Percentiles rank a stretch among this genome's conserved stretches.
These are phyloP conservation scores for Apiotrichum brassicae DNA, from an alignment of 1,284 basidiomycete species.

Conservation along the genomic window DNA sequence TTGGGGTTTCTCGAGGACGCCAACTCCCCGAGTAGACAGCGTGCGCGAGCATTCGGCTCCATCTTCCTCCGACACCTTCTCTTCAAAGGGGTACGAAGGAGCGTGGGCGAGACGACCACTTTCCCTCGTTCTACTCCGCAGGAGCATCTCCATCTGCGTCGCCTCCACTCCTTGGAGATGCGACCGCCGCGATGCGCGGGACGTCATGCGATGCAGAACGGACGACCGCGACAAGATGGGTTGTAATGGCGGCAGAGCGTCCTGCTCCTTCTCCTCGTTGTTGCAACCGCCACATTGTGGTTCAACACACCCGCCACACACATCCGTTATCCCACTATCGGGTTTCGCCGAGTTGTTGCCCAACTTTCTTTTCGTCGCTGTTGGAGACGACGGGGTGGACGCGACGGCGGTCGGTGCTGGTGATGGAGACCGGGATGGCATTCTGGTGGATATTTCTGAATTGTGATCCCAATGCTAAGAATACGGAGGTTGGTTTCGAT, in stretches of 20 bases:
- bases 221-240: neutral
- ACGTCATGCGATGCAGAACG: neutral
- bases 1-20: conserved; percentile 8
- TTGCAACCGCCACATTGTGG: neutral
- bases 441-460: too few species aligned
- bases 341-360: neutral
- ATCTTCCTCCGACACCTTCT: neutral
- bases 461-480: too few species aligned
- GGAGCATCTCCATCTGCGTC: conserved; percentile 8
- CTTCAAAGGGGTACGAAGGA: too few species aligned
- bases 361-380: too few species aligned
- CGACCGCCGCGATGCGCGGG: neutral
- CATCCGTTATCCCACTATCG: neutral
- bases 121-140: conserved; percentile 5
- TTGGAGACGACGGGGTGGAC: too few species aligned
- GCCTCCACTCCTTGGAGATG: neutral
- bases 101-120: neutral
- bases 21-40: neutral
- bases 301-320: neutral
- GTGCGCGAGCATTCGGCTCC: neutral
- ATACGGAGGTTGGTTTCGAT: too few species aligned
- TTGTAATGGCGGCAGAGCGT: neutral
- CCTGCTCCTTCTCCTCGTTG: neutral
- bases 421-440: neutral
- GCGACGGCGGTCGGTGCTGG: neutral